Evolutionary conservation across 768 basidiomycete genomes (phyloP).

Genomic region (Hygrocybe punicea): DNA sequence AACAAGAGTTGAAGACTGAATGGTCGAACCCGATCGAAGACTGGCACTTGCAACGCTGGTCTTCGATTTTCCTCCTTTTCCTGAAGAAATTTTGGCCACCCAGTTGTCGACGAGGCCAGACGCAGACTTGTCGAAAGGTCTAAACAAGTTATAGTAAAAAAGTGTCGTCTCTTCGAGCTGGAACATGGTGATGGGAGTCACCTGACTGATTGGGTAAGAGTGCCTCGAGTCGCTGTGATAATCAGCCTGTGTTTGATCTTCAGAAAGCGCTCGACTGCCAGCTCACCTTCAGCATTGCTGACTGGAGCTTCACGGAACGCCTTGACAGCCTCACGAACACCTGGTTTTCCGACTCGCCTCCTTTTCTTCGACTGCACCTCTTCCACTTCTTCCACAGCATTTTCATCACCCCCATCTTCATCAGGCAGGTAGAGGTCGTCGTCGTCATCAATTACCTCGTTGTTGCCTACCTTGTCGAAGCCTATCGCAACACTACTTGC

Average conservation of each 20-base stretch:
- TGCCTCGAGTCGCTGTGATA: neutral
- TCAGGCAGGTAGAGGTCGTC: no score
- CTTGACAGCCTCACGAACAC: no score
- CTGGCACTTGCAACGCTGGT: neutral
- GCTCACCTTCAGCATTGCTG: no score
- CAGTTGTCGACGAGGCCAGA: neutral
- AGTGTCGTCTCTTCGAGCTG: neutral
- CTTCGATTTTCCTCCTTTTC: neutral
- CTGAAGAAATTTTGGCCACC: neutral
- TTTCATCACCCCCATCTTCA: no score
- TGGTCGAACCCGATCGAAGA: neutral
- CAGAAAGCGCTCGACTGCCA: no score
- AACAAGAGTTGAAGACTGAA: neutral
- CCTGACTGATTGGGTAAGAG: neutral
- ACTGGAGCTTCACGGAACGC: no score
- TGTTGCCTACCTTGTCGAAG: no score
- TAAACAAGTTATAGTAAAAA: neutral
- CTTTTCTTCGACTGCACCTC: no score
- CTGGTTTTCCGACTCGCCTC: no score
- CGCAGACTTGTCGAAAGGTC: neutral
- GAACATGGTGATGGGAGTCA: neutral
- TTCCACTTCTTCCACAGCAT: no score
- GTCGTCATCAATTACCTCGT: no score
- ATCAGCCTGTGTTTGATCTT: neutral
- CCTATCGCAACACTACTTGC: no score